phyloP scores from a whole-genome alignment of 345 rosid genomes.

The Aurinia saxatilis region DNA sequence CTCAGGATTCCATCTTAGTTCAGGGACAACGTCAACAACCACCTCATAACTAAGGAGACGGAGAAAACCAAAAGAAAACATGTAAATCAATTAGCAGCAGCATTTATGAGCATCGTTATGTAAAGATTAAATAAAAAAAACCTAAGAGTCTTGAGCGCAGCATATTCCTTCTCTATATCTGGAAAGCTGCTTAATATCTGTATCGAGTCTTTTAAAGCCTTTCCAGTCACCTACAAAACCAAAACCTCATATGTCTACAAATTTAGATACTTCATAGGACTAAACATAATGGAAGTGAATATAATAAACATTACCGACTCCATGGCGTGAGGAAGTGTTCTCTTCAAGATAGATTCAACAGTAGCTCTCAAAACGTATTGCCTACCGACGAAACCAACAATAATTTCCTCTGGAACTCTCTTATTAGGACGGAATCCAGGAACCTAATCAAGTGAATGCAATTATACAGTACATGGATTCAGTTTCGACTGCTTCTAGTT shows the following conservation, averaged over 20 bases:
- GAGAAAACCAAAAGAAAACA: conserved; percentile 14
- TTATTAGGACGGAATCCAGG: conserved; percentile 91
- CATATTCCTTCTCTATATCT: conserved; percentile 70
- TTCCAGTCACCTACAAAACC: conserved; percentile 61
- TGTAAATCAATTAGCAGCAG: not conserved
- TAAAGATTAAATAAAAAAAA: conserved; percentile 7
- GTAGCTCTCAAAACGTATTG: conserved; percentile 63
- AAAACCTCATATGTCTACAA: not conserved
- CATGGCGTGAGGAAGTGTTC: conserved; percentile 97
- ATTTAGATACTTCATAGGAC: not conserved
- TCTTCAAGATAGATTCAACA: conserved; percentile 77
- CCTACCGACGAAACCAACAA: conserved; percentile 65
- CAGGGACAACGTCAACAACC: conserved; percentile 83
- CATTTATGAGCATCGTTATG: not conserved
- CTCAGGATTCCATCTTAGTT: conserved; percentile 76
- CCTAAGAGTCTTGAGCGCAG: conserved; percentile 58
- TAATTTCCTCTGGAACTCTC: conserved; percentile 69
- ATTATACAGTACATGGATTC: not conserved
- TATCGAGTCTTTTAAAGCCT: conserved; percentile 78
- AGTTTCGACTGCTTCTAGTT: not conserved
- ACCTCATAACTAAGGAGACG: conserved; percentile 64
- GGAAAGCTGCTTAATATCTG: conserved; percentile 68
- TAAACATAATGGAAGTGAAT: not conserved
- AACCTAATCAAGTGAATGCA: conserved; percentile 31
- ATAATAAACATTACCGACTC: conserved; percentile 41